phyloP scores from a whole-genome alignment of 495 filamentous ascomycete genomes.

The Penicillium diatomitis region DNA sequence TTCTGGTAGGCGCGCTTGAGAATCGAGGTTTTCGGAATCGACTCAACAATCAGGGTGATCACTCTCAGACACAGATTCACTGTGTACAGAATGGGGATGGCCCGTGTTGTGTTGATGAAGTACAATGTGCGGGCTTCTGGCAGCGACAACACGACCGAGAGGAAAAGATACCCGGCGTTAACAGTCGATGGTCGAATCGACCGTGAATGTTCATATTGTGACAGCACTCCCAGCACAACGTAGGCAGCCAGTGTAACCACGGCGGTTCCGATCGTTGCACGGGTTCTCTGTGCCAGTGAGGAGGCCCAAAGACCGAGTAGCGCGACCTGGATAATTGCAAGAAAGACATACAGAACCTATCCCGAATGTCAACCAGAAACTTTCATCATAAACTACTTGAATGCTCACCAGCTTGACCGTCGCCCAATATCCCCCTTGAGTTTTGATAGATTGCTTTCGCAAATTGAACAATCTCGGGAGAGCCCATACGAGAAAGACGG shows the following conservation, averaged over 20 bases:
- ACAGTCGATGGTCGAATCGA: slow-evolving; percentile 29
- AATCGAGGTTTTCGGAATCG: slow-evolving; percentile 29
- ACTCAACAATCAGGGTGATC: slow-evolving; percentile 30
- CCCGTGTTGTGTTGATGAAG: slow-evolving; percentile 11
- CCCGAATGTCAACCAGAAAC: too few relatives aligned
- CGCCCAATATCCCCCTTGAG: slow-evolving; percentile 14
- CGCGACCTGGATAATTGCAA: slow-evolving; percentile 23
- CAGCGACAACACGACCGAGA: slow-evolving; percentile 31
- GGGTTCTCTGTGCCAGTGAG: slow-evolving; percentile 6
- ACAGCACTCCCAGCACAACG: slow-evolving; percentile 17
- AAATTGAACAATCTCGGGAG: slow-evolving; percentile 28
- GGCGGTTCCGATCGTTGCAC: slow-evolving; percentile 10
- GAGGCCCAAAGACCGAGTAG: slow-evolving; percentile 30
- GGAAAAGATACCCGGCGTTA: slow-evolving; percentile 26
- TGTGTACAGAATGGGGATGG: slow-evolving; percentile 30
- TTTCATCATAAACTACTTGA: too few relatives aligned
- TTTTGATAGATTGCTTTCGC: slow-evolving; percentile 22
- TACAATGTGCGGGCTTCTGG: slow-evolving; percentile 29
- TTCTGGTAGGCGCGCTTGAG: slow-evolving; percentile 26
- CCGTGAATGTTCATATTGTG: slow-evolving; percentile 26
- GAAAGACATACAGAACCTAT: slow-evolving; percentile 23
- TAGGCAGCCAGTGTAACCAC: slow-evolving; percentile 19
- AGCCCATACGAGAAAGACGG: slow-evolving; percentile 26
- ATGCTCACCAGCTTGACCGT: slow-evolving; percentile 26
- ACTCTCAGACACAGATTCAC: slow-evolving; percentile 10